Conservation (phyloP, 2,329 filamentous ascomycete species). For the Cercospora sp. region DNA sequence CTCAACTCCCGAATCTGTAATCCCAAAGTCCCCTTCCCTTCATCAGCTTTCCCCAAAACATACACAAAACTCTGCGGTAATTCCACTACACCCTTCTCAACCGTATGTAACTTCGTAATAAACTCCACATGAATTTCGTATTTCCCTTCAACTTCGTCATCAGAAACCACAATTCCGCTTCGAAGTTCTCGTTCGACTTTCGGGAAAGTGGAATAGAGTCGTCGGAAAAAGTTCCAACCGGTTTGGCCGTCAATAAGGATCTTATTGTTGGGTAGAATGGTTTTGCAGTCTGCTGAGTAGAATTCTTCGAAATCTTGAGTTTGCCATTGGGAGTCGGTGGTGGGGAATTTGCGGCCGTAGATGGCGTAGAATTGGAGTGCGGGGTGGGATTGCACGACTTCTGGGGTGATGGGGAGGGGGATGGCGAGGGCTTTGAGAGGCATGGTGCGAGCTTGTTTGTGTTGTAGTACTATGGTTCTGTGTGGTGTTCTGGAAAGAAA, state of each 20-base stretch:
- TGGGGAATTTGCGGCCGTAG: conserved; percentile 22
- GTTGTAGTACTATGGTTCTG: too few relatives aligned
- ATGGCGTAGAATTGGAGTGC: conserved; percentile 16
- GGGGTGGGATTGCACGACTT: neutral
- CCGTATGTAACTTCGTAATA: conserved; percentile 11
- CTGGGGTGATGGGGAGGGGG: conserved; percentile 6
- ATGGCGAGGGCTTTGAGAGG: conserved; percentile 6
- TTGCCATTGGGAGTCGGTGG: conserved; percentile 13
- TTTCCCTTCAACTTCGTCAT: neutral
- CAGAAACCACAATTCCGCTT: conserved; percentile 16
- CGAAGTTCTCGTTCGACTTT: conserved; percentile 16
- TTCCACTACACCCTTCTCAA: conserved; percentile 2
- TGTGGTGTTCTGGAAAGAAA: too few relatives aligned
- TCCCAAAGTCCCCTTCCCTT: conserved; percentile 16
- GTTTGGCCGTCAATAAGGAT: neutral
- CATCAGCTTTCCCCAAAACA: conserved; percentile 18
- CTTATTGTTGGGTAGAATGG: conserved; percentile 4
- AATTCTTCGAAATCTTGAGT: conserved; percentile 3
- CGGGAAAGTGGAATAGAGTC: conserved; percentile 14
- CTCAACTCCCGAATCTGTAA: conserved; percentile 21
- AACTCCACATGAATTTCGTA: conserved; percentile 18
- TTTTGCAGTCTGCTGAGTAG: conserved; percentile 17
- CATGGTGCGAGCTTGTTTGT: too few relatives aligned
- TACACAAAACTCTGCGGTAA: conserved; percentile 22
- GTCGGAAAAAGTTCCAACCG: conserved; percentile 15